phyloP scores from a whole-genome alignment of 768 basidiomycete species.

The Gyrodon lividus region DNA sequence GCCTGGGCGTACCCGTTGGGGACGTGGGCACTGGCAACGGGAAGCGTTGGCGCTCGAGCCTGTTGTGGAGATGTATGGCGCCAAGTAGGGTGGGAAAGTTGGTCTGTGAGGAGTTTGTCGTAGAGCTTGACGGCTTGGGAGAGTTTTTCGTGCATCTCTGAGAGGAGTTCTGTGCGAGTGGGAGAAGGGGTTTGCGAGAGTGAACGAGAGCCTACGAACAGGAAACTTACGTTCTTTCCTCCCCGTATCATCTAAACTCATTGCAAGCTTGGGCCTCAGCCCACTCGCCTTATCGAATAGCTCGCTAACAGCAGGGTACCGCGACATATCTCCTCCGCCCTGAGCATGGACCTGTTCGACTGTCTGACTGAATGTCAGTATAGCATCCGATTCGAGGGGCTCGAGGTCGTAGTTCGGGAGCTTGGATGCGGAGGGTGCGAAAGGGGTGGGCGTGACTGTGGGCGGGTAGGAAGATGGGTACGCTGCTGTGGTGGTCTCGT shows the following conservation, averaged over 20 bases:
- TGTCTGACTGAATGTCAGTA: constrained; percentile 89
- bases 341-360: constrained; percentile 80
- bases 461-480: constrained; percentile 49
- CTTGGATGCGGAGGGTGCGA: constrained; percentile 44
- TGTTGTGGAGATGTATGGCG: constrained; percentile 32
- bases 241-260: constrained; percentile 81
- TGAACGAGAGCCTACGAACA: background rate
- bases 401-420: constrained; percentile 80
- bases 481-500: constrained; percentile 27
- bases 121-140: constrained; percentile 91
- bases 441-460: constrained; percentile 33
- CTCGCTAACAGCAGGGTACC: constrained; percentile 82
- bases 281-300: constrained; percentile 80
- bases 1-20: constrained; percentile 34
- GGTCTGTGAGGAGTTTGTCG: constrained; percentile 82
- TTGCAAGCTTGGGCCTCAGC: constrained; percentile 76
- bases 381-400: constrained; percentile 78
- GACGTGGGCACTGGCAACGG: constrained; percentile 24
- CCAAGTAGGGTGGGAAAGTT: constrained; percentile 74
- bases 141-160: constrained; percentile 94
- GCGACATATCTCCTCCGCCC: constrained; percentile 73
- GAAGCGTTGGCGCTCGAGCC: constrained; percentile 20
- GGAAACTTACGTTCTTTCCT: constrained; percentile 75
- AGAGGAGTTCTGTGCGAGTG: constrained; percentile 62
- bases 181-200: background rate